Evolutionary conservation across 345 rosid species (phyloP).

Genomic region (Litchi chinensis): DNA sequence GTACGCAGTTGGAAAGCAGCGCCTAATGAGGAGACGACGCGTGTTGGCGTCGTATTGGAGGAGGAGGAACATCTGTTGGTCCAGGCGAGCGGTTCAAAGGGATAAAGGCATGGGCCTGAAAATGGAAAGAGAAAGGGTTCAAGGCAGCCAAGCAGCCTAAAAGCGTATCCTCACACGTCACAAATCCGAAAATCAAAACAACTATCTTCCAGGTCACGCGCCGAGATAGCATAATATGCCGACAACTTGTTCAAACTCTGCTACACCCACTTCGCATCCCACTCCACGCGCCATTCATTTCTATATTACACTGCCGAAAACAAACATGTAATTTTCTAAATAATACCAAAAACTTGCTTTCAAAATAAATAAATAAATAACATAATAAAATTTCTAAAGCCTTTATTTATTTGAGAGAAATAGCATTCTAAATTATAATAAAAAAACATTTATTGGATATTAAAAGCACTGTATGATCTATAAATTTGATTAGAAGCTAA

Average conservation of each 20-base stretch:
- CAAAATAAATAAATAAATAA: no score
- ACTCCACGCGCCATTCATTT: constrained; percentile 10
- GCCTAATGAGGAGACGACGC: constrained; percentile 13
- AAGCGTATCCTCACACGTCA: background rate
- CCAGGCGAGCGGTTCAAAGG: constrained; percentile 41
- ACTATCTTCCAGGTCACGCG: constrained; percentile 39
- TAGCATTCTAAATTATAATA: no score
- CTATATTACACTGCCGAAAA: background rate
- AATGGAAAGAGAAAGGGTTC: background rate
- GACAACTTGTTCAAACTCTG: constrained; percentile 36
- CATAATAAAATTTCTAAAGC: no score
- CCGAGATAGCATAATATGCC: constrained; percentile 42
- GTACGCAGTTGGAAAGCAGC: constrained; percentile 6
- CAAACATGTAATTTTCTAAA: no score
- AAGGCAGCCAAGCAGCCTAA: constrained; percentile 1
- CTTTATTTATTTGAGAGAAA: no score
- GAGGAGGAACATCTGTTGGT: constrained; percentile 1
- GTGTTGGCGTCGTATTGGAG: constrained; percentile 18
- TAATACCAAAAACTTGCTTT: no score
- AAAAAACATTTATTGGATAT: no score
- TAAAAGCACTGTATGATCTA: no score
- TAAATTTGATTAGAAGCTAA: no score
- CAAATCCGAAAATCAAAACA: constrained; percentile 9
- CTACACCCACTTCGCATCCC: background rate
- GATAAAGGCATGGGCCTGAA: constrained; percentile 14